phyloP scores from a whole-genome alignment of 805 yeast genomes.

The Trichomonascus vanleenenianus region DNA sequence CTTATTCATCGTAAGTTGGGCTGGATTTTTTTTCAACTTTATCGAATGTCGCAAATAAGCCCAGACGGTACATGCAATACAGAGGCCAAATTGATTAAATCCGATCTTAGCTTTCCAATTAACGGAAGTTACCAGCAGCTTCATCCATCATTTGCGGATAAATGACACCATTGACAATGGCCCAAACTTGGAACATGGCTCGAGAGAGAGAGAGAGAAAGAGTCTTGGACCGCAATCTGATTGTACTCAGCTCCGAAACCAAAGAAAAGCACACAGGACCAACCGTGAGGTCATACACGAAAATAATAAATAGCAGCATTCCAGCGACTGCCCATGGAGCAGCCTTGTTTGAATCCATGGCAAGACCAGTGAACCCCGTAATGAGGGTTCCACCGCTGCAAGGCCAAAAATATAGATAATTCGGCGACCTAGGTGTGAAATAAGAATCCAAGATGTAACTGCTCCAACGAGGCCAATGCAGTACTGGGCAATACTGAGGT shows the following conservation, averaged over 20 bases:
- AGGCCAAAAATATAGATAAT: slow-evolving; percentile 14
- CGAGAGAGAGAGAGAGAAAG: slow-evolving; percentile 26
- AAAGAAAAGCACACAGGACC: slow-evolving; percentile 38
- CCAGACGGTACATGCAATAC: slow-evolving; percentile 33
- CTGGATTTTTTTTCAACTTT: no score
- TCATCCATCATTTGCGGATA: slow-evolving; percentile 44
- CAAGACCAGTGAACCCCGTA: slow-evolving; percentile 12
- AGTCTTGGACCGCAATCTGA: slow-evolving; percentile 36
- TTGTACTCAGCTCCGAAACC: slow-evolving; percentile 36
- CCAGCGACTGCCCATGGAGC: slow-evolving; percentile 30
- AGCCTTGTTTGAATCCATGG: slow-evolving; percentile 9
- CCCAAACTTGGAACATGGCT: slow-evolving; percentile 21
- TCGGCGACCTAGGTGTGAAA: slow-evolving; percentile 7
- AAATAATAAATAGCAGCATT: slow-evolving; percentile 38
- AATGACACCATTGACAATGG: slow-evolving; percentile 14
- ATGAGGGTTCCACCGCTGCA: slow-evolving; percentile 4
- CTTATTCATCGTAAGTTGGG: neutral
- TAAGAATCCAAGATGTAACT: slow-evolving; percentile 9
- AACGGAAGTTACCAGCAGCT: slow-evolving; percentile 33
- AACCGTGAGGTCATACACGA: slow-evolving; percentile 36
- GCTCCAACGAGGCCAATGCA: slow-evolving; percentile 40
- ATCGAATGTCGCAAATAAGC: slow-evolving; percentile 40
- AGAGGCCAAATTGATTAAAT: slow-evolving; percentile 37
- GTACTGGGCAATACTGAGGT: slow-evolving; percentile 39
- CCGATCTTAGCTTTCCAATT: slow-evolving; percentile 43